phyloP scores from a whole-genome alignment of 805 yeast species.

The Barnettozyma salicaria region DNA sequence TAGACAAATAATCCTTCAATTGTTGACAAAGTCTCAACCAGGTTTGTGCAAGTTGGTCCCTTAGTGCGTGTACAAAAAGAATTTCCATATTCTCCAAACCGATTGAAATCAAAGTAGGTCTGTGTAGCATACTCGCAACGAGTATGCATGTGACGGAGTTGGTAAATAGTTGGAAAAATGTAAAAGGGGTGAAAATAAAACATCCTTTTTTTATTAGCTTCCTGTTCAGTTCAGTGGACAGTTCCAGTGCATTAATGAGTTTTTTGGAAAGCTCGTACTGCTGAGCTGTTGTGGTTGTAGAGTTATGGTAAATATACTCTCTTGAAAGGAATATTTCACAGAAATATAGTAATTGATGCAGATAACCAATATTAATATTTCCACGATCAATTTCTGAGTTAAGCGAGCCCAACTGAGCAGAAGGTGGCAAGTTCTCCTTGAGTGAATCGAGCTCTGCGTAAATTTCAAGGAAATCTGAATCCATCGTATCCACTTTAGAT shows the following conservation, averaged over 20 bases:
- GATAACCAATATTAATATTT: slow-evolving; percentile 32
- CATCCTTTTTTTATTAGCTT: slow-evolving; percentile 21
- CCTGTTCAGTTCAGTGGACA: slow-evolving; percentile 23
- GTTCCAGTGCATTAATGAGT: slow-evolving; percentile 24
- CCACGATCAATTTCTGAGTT: too few relatives aligned
- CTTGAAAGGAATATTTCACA: slow-evolving; percentile 32
- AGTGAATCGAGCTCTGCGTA: slow-evolving; percentile 24
- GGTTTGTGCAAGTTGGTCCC: slow-evolving; percentile 29
- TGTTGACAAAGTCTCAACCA: slow-evolving; percentile 28
- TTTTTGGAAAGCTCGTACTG: slow-evolving; percentile 28
- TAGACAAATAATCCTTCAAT: slow-evolving; percentile 23
- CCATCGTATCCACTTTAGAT: slow-evolving; percentile 30
- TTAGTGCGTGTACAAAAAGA: slow-evolving; percentile 26
- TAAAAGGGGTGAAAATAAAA: slow-evolving; percentile 35
- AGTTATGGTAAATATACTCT: slow-evolving; percentile 32
- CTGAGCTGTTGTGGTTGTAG: slow-evolving; percentile 27
- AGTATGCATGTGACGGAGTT: slow-evolving; percentile 32
- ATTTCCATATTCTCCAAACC: slow-evolving; percentile 24
- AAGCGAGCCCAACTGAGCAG: too few relatives aligned
- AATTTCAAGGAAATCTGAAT: slow-evolving; percentile 23
- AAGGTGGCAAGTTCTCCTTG: slow-evolving; percentile 26
- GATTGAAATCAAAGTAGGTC: slow-evolving; percentile 20
- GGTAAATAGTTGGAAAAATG: slow-evolving; percentile 34
- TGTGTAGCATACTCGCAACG: slow-evolving; percentile 27
- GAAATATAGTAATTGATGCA: slow-evolving; percentile 29